Evolutionary conservation across 2,329 filamentous ascomycete species (phyloP), one percentile per base, ranked within the genome.

Genomic region (Chaetomium olivaceum): DNA sequence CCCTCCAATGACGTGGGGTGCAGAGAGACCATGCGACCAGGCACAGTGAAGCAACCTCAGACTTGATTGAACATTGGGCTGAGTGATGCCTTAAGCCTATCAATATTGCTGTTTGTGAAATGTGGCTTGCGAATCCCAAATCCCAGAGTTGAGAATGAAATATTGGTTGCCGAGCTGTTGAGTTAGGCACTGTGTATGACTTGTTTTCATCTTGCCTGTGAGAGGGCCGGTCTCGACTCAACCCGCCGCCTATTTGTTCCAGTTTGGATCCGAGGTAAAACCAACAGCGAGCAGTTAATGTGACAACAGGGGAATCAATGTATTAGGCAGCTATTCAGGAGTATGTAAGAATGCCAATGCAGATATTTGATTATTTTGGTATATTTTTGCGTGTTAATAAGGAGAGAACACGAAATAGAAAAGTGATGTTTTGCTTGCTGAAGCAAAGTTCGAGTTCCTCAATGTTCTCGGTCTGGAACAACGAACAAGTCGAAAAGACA

Each of bases 1-100:
- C 68, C 68, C 68, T 65, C 68, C 66, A 70, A 70, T 70, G 68
- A 70, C 68, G 68, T 70, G 62, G 62, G 66, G 64, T 62, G 50
- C 64, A 50, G 58, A 63, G 66, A 48, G n/a, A 39, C 36, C 27
- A 36, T 57, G 31, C 31, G 29, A 57, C 54, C 54, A 21, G n/a
- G n/a, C 19, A 23, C 46, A 23, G 46, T 23, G 46, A 21, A 23
- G 7, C 7, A 48, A 48, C 43, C 21, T 4, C 46, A 12, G 9
- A 43, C 16, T 43, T n/a, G 39, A 43, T 43, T 43, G 5, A 43
- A n/a, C 39, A 43, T 43, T 43, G 39, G 39, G 39, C 39, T 6
- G 39, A 43, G 16, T 43, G 39, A 43, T 43, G 39, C 39, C 39
- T 43, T 43, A 43, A 43, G 39, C 39, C 16, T 43, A 43, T 43